Percentiles rank a stretch among this genome's conserved stretches.
These are phyloP conservation scores for Teratosphaeria pseudoeucalypti DNA, from an alignment of 2,329 filamentous ascomycete species.

Conservation along the genomic window DNA sequence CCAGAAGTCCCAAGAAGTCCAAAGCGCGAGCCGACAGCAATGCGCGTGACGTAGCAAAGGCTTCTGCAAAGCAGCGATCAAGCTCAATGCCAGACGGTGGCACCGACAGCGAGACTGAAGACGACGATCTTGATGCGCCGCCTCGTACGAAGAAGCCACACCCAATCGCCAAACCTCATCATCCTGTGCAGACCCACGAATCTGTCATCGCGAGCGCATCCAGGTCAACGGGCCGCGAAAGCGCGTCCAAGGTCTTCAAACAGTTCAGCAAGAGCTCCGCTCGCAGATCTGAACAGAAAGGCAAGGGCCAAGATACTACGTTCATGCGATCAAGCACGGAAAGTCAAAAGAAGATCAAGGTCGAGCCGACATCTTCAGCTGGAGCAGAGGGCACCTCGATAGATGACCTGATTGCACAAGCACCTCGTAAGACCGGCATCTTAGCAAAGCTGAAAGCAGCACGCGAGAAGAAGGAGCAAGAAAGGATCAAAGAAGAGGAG, in stretches of 20 bases:
- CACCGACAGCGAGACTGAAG: background rate
- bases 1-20: slow-evolving; percentile 16
- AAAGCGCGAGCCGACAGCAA: background rate
- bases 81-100: background rate
- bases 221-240: background rate
- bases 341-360: background rate
- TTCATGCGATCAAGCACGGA: background rate
- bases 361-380: background rate
- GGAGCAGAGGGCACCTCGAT: background rate
- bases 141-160: background rate
- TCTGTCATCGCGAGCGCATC: background rate
- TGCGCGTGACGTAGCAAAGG: background rate
- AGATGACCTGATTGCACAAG: background rate
- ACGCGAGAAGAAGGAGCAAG: slow-evolving; percentile 19
- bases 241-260: slow-evolving; percentile 9
- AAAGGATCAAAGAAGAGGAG: slow-evolving; percentile 17
- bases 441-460: slow-evolving; percentile 21
- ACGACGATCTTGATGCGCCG: background rate
- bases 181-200: background rate
- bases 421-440: slow-evolving; percentile 1
- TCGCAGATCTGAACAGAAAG: slow-evolving; percentile 1
- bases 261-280: slow-evolving; percentile 4
- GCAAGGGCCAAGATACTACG: background rate
- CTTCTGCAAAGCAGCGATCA: background rate
- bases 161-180: background rate